Evolutionary conservation across 2,329 filamentous ascomycete species (phyloP), one percentile per base, ranked within the genome.

Genomic region (Pseudocercospora pini-densiflorae): DNA sequence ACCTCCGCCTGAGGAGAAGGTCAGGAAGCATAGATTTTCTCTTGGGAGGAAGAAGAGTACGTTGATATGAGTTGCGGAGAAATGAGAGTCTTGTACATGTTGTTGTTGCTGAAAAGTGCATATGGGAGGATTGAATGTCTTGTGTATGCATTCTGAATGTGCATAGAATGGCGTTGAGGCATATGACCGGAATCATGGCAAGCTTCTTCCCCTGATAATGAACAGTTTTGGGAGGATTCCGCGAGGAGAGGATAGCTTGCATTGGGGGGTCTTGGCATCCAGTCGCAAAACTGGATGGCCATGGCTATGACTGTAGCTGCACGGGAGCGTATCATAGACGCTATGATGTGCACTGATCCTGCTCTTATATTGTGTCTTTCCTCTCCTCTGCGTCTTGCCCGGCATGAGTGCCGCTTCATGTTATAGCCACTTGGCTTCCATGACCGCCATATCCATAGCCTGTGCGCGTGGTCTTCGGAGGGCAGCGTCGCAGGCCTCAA

Each of bases 1-100:
- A 16, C 65, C 40, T 40, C 54, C 27, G 43, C 55, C 60, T 33
- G 68, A 60, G 45, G 73, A 73, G 53, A 78, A 79, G 57, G 78
- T 77, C 60, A 80, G 81, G 51, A 86, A 86, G 76, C 81, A 87
- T 69, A 84, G 89, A 27, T 91, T 93, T 72, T 90, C 86, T 65
- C 74, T 93, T 12, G 89, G 90, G 4, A 82, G 88, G 74, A 93
- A 93, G 83, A 93, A 91, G 85, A 90, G 87, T 16, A 68, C 65
- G 9, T 31, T 71, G 47, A 43, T 65, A 36, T 62, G 49, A 62
- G 27, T 47, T 4, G 29, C n/a, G 16, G 24, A 24, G 9, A 21
- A 12, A 21, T 19, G 47, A 51, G 47, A 12, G 5, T 51, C 24
- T 55, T 55, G 51, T 55, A 55, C 21, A 55, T 55, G 51, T 33